Percentiles rank a stretch among this genome's conserved stretches.
Conservation (phyloP, 2,329 filamentous ascomycete species). For the Tolypocladium pustulatum region DNA sequence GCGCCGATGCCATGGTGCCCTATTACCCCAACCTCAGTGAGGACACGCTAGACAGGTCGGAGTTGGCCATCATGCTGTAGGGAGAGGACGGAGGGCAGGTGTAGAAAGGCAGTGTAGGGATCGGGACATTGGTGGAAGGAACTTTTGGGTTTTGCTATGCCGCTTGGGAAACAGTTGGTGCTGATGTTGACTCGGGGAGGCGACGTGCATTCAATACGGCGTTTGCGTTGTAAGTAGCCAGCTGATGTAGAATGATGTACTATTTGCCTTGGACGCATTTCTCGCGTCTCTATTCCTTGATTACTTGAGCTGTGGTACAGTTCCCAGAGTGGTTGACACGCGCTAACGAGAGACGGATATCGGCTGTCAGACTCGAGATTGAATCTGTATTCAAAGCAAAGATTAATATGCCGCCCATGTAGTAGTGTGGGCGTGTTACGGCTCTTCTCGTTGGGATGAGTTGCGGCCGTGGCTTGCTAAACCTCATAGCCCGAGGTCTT, state of each 20-base stretch:
- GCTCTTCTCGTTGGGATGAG: too few species aligned
- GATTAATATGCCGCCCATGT: too few species aligned
- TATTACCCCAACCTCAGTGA: conserved; percentile 87
- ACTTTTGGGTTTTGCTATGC: background rate
- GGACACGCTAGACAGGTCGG: conserved; percentile 66
- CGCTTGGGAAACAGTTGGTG: background rate
- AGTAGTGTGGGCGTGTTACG: background rate
- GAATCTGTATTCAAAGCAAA: too few species aligned
- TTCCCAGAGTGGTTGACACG: too few species aligned
- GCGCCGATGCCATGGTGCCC: conserved; percentile 88
- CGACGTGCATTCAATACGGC: background rate
- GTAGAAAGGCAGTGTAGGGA: background rate
- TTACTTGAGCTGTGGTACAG: background rate
- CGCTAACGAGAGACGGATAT: too few species aligned
- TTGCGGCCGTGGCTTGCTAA: background rate
- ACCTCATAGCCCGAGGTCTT: background rate
- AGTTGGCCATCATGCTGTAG: conserved; percentile 75
- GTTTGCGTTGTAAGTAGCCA: background rate
- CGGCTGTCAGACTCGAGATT: too few species aligned
- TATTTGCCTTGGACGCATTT: background rate
- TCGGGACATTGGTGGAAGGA: background rate
- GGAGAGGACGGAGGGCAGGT: background rate
- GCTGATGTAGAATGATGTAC: background rate
- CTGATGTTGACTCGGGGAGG: background rate
- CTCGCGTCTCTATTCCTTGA: background rate